A percentile compares a stretch with the other conserved stretches of the same genome.
Evolutionary conservation across 306 rosid species (phyloP).

Genomic region (Myrica gale): DNA sequence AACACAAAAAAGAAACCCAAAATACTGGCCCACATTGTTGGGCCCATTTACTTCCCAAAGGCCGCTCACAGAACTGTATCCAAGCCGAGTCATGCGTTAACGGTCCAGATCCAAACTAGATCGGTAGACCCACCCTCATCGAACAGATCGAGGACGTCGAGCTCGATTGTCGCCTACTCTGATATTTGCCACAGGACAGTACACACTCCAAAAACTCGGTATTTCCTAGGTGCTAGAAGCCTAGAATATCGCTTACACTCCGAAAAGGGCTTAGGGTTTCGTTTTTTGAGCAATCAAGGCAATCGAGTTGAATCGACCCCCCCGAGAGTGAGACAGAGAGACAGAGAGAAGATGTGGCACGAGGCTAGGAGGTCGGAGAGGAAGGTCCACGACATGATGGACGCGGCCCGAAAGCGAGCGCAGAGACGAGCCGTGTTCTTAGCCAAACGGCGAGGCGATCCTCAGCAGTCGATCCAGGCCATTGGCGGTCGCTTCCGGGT

Average conservation of each 20-base stretch:
- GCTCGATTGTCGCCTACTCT: neutral
- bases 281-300: neutral
- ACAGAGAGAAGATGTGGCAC: slow-evolving; percentile 74
- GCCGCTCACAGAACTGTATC: neutral
- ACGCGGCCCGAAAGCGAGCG: slow-evolving; percentile 96
- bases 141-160: no score
- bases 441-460: slow-evolving; percentile 96
- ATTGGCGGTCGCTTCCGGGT: slow-evolving; percentile 69
- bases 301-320: slow-evolving; percentile 10
- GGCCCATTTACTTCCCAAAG: neutral
- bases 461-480: slow-evolving; percentile 84
- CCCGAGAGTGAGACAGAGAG: neutral
- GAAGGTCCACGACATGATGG: slow-evolving; percentile 99
- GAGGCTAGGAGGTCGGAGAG: slow-evolving; percentile 95
- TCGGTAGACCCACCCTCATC: neutral
- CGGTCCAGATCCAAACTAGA: neutral
- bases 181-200: no score
- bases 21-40: neutral
- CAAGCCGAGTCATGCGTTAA: neutral
- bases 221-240: no score
- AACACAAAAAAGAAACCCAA: no score
- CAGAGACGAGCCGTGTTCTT: slow-evolving; percentile 88
- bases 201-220: no score
- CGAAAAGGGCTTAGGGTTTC: slow-evolving; percentile 36
- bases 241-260: neutral